These are phyloP conservation scores for Rhodotorula paludigena DNA, from an alignment of 768 basidiomycete species.

Conservation along the genomic window DNA sequence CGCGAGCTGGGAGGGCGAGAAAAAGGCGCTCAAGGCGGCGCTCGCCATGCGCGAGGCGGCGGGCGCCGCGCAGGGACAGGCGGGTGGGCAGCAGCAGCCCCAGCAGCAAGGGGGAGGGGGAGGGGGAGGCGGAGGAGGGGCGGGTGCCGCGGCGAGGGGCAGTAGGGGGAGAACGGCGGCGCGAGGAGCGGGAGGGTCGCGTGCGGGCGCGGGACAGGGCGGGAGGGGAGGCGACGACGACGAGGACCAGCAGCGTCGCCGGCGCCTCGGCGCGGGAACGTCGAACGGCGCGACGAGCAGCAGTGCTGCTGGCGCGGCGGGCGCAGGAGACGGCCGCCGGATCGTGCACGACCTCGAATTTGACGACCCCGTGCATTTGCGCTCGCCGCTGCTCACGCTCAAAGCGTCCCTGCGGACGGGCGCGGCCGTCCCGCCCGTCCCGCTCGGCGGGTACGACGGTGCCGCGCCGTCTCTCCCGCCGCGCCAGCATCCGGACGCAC, in stretches of 20 bases:
- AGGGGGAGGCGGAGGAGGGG: background rate
- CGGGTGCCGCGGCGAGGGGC: background rate
- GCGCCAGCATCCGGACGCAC: background rate
- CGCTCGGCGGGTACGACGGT: background rate
- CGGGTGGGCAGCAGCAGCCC: background rate
- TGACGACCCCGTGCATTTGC: constrained; percentile 18
- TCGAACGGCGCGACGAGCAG: background rate
- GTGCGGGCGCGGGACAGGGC: background rate
- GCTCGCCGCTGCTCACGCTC: constrained; percentile 20
- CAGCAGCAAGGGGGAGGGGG: background rate
- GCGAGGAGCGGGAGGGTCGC: background rate
- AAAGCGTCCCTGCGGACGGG: constrained; percentile 14
- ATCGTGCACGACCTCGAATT: background rate
- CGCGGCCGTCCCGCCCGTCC: background rate
- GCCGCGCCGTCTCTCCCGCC: background rate
- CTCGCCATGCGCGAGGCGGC: background rate
- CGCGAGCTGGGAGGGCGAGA: constrained; percentile 16
- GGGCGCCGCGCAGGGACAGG: background rate
- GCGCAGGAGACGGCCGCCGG: background rate
- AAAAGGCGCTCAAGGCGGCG: background rate
- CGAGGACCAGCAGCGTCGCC: background rate
- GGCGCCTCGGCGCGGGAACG: background rate
- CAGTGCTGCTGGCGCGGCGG: background rate
- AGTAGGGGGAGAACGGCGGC: background rate
- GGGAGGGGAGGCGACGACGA: constrained; percentile 1